phyloP scores from a whole-genome alignment of 73 alveolate species.

The Diophrys sp. region DNA sequence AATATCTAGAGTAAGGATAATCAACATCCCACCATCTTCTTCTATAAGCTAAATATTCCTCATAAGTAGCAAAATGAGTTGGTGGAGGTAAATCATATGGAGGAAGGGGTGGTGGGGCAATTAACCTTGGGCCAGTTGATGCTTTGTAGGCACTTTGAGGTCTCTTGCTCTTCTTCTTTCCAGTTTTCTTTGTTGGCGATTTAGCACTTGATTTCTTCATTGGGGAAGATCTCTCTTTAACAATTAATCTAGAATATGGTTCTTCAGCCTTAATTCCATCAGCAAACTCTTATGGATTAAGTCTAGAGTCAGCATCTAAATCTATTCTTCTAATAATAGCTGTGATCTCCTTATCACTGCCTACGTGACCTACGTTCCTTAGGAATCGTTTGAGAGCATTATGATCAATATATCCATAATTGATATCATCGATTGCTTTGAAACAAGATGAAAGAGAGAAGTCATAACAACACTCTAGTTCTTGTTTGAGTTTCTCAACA shows the following conservation, averaged over 20 bases:
- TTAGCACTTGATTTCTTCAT: neutral
- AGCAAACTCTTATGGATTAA: slow-evolving; percentile 27
- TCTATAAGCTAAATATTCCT: neutral
- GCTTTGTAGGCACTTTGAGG: neutral
- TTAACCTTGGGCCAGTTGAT: neutral
- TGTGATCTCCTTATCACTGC: slow-evolving; percentile 24
- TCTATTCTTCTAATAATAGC: slow-evolving; percentile 56
- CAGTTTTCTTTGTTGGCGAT: neutral
- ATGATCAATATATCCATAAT: slow-evolving; percentile 45
- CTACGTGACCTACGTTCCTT: slow-evolving; percentile 19
- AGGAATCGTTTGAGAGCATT: slow-evolving; percentile 37
- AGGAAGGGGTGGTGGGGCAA: neutral
- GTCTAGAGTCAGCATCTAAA: slow-evolving; percentile 54
- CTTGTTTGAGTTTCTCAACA: slow-evolving; percentile 29
- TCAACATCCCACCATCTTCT: slow-evolving; percentile 1
- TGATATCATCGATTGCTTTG: slow-evolving; percentile 51
- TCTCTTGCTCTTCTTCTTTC: neutral
- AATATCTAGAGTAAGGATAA: neutral
- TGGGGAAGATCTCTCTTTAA: neutral
- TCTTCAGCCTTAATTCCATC: slow-evolving; percentile 41
- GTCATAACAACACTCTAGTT: slow-evolving; percentile 11
- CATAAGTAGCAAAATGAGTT: neutral
- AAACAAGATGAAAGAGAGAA: slow-evolving; percentile 25
- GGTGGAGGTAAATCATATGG: neutral
- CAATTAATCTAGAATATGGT: slow-evolving; percentile 7